Evolutionary conservation across 352 stramenopile species (phyloP).

Genomic region (Globisporangium takayamanum): DNA sequence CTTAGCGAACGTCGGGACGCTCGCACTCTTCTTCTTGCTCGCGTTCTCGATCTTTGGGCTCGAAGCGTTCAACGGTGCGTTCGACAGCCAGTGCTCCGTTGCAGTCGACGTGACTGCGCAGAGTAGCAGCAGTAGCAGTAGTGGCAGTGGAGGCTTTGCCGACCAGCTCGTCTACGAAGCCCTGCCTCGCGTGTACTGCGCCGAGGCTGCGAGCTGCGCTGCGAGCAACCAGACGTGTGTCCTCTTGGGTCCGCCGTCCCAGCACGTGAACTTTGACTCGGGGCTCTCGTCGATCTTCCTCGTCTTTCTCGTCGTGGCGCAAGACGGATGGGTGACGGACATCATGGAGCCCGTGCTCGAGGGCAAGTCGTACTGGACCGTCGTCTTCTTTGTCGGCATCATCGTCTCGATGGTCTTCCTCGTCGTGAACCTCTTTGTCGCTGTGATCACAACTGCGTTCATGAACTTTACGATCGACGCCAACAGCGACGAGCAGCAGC

Average conservation of each 20-base stretch:
- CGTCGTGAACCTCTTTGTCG: slow-evolving; percentile 78
- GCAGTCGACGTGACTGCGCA: not conserved
- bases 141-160: not conserved
- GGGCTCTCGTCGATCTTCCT: slow-evolving; percentile 65
- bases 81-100: slow-evolving; percentile 43
- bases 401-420: slow-evolving; percentile 75
- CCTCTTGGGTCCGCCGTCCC: slow-evolving; percentile 25
- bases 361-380: slow-evolving; percentile 40
- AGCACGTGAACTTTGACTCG: slow-evolving; percentile 65
- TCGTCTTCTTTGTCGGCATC: slow-evolving; percentile 67
- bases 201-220: slow-evolving; percentile 31
- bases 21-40: slow-evolving; percentile 69
- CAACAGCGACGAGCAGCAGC: slow-evolving; percentile 25
- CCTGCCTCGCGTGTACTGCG: slow-evolving; percentile 49
- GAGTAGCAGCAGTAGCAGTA: not conserved
- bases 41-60: slow-evolving; percentile 75
- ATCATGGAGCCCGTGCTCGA: slow-evolving; percentile 79
- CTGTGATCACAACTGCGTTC: slow-evolving; percentile 78
- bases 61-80: slow-evolving; percentile 54
- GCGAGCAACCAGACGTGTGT: slow-evolving; percentile 31
- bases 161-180: slow-evolving; percentile 18
- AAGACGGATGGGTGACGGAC: slow-evolving; percentile 70
- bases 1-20: slow-evolving; percentile 63
- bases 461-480: slow-evolving; percentile 75
- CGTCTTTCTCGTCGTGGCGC: slow-evolving; percentile 72